phyloP scores from a whole-genome alignment of 2,329 filamentous ascomycete species.

The Fusarium setosum region DNA sequence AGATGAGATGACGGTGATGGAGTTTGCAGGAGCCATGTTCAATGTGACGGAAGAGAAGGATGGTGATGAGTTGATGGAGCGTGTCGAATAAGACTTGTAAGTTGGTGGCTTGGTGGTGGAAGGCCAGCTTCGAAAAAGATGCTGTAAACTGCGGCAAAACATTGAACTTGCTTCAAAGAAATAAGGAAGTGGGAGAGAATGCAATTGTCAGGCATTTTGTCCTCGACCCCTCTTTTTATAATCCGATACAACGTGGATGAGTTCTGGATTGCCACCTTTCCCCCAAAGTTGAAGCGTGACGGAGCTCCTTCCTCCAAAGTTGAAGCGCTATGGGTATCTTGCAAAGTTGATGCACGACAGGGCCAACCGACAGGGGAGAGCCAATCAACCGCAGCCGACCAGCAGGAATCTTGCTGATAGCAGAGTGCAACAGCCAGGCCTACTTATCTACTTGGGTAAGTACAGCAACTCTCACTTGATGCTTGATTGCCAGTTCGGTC shows the following conservation, averaged over 20 bases:
- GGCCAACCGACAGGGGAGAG: background rate
- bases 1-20: constrained; percentile 50
- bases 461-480: too few relatives aligned
- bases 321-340: background rate
- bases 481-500: too few relatives aligned
- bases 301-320: constrained; percentile 14
- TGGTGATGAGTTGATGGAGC: background rate
- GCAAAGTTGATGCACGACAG: background rate
- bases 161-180: background rate
- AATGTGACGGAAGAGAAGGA: background rate
- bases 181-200: background rate
- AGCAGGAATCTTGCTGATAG: background rate
- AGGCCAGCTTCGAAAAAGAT: background rate
- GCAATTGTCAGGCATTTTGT: background rate
- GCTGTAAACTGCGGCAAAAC: background rate
- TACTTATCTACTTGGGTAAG: too few relatives aligned
- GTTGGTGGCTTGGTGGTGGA: background rate
- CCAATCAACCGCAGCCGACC: background rate
- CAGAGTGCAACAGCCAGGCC: background rate
- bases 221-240: background rate
- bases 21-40: constrained; percentile 23
- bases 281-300: constrained; percentile 8
- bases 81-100: background rate
- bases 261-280: background rate
- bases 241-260: background rate